A percentile compares a stretch with the other conserved stretches of the same genome.
phyloP scores from a whole-genome alignment of 768 basidiomycete species.

The Xanthoconium stramineum region DNA sequence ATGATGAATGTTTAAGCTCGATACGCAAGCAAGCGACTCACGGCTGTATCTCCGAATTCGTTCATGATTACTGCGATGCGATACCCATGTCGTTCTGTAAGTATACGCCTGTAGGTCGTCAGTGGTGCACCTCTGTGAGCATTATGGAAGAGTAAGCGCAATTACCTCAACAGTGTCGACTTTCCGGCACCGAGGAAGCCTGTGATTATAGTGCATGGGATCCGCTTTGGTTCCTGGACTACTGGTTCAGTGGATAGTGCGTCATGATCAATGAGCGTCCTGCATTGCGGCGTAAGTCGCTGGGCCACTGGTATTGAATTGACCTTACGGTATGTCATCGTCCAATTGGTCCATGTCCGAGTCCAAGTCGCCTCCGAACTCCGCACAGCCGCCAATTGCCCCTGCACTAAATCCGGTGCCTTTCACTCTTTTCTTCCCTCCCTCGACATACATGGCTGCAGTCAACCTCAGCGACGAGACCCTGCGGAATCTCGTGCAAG shows the following conservation, averaged over 20 bases:
- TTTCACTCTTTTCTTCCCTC: neutral
- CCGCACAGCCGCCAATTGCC: slow-evolving; percentile 14
- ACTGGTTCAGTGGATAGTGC: neutral
- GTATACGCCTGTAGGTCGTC: slow-evolving; percentile 59
- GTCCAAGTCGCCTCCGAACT: slow-evolving; percentile 23
- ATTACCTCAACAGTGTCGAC: slow-evolving; percentile 80
- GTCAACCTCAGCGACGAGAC: slow-evolving; percentile 34
- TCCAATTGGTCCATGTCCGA: slow-evolving; percentile 42
- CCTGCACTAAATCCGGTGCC: slow-evolving; percentile 1
- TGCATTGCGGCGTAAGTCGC: slow-evolving; percentile 11
- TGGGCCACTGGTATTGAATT: slow-evolving; percentile 4
- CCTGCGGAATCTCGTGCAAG: slow-evolving; percentile 66
- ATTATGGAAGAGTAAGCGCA: neutral
- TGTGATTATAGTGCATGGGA: slow-evolving; percentile 91
- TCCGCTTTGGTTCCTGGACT: slow-evolving; percentile 32
- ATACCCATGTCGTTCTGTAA: slow-evolving; percentile 92
- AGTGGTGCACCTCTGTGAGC: neutral
- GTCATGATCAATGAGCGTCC: slow-evolving; percentile 33
- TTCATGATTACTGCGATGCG: slow-evolving; percentile 98
- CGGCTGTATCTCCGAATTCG: slow-evolving; percentile 94
- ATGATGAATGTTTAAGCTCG: slow-evolving; percentile 18
- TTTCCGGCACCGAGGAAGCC: slow-evolving; percentile 96
- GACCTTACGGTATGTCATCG: slow-evolving; percentile 54
- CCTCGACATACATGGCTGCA: slow-evolving; percentile 11
- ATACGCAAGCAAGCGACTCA: slow-evolving; percentile 35